A percentile compares a stretch with the other conserved stretches of the same genome.
Evolutionary conservation across 202 grass and related monocot species (phyloP).

Genomic region (Carex arenaria): DNA sequence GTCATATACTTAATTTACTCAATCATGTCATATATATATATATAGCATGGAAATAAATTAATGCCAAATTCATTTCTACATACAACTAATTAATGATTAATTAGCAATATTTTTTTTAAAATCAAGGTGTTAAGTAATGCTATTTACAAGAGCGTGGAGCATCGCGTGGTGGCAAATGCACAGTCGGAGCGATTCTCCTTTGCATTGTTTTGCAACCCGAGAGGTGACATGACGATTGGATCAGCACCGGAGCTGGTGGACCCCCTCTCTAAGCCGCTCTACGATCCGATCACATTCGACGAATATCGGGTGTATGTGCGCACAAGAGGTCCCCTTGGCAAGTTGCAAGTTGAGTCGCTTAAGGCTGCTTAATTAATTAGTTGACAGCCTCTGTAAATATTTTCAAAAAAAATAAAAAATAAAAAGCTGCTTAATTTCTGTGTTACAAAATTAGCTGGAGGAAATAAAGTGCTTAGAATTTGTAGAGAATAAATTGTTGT

Average conservation of each 20-base stretch:
- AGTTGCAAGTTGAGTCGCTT: constrained; percentile 35
- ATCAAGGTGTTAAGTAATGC: constrained; percentile 62
- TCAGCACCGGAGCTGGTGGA: constrained; percentile 34
- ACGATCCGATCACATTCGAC: constrained; percentile 31
- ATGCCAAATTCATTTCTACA: background rate
- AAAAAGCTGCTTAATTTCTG: background rate
- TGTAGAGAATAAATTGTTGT: background rate
- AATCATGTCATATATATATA: no score
- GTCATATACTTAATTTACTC: background rate
- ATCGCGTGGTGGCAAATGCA: constrained; percentile 40
- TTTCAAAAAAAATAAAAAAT: no score
- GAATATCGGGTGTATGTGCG: constrained; percentile 53
- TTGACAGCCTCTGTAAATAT: no score
- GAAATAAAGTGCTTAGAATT: background rate
- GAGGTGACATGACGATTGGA: constrained; percentile 35
- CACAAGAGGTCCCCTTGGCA: constrained; percentile 37
- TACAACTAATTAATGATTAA: background rate
- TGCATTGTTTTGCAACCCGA: constrained; percentile 74
- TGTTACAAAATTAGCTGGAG: background rate
- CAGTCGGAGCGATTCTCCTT: constrained; percentile 38
- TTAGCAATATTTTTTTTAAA: background rate
- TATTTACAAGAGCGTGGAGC: constrained; percentile 55
- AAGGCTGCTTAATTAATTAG: background rate
- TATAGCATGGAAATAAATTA: background rate
- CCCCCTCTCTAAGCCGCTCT: constrained; percentile 20